Evolutionary conservation across 805 yeast species (phyloP), one percentile per base, ranked within the genome.

Genomic region (Saturnispora kantuleensis): DNA sequence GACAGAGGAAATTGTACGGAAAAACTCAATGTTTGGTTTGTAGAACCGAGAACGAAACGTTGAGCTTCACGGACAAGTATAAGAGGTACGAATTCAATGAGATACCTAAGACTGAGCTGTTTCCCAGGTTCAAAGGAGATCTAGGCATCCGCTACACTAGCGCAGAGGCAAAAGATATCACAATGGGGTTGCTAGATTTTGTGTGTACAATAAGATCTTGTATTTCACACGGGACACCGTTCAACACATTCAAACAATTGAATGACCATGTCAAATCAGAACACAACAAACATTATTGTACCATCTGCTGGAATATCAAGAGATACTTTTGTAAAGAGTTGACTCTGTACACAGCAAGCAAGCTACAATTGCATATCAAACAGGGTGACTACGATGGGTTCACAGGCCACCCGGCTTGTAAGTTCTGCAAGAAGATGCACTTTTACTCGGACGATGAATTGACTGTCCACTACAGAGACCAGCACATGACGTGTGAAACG

Each of bases 361-460:
- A 77, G 52, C 68, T 90, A 37, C 77, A 76, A 48, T 70, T 64
- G 37, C 99, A 93, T 63, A 81, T 81, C 57, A 62, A 70, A 3
- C 69, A 66, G 33, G 97, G 96, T 41, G 95, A 89, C 55, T 71
- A 68, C 35, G 66, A 67, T 7, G 96, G 96, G 0, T 89, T 89
- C 61, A 69, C 63, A 10, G 97, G 97, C 0, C 97, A 89, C 59
- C 97, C 97, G 0, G 66, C 70, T 50, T 93, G 99, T 69, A 75
- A 75, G 51, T 84, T 85, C 59, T 93, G 98, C 62, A 63, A 71
- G 3, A 77, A 78, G 2, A 73, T 68, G 52, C 65, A 94, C 46
- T 89, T 85, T 59, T 93, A 93, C 59, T 85, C 95, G 0, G 85
- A 79, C 34, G 96, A 90, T 59, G 97, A 89, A 59, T 69, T 88